Evolutionary conservation across 768 basidiomycete genomes (phyloP).

Genomic region (Amanita jacksonii): DNA sequence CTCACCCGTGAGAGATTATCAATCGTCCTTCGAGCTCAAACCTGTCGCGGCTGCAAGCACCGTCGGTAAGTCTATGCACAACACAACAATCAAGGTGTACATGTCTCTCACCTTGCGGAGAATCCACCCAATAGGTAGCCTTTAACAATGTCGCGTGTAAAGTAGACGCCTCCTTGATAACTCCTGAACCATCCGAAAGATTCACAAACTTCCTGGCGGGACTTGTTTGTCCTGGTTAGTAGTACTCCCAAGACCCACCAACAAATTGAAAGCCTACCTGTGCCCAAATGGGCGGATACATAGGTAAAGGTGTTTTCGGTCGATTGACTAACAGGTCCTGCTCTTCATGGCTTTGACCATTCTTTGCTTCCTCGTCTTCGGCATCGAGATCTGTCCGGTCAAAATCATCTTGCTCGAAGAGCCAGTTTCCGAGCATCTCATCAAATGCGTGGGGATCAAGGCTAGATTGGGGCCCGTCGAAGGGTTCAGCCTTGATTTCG

Average conservation of each 20-base stretch:
- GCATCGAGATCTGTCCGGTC: background rate
- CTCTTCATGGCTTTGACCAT: background rate
- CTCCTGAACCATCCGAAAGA: constrained; percentile 64
- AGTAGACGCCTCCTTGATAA: constrained; percentile 79
- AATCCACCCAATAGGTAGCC: constrained; percentile 74
- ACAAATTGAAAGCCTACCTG: constrained; percentile 19
- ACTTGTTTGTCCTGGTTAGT: constrained; percentile 29
- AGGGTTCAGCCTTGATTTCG: too few species aligned
- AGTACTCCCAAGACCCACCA: constrained; percentile 4
- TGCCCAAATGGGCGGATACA: constrained; percentile 34
- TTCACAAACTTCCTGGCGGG: constrained; percentile 81
- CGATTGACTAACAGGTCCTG: constrained; percentile 4
- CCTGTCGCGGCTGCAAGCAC: constrained; percentile 47
- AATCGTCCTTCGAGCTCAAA: constrained; percentile 57
- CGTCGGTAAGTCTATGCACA: constrained; percentile 5
- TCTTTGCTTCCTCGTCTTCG: constrained; percentile 1
- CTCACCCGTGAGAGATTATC: constrained; percentile 81
- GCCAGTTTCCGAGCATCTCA: background rate
- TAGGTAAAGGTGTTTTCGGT: constrained; percentile 16
- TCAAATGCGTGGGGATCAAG: too few species aligned
- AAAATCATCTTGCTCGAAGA: background rate
- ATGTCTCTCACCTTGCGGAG: constrained; percentile 52
- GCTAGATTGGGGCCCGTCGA: too few species aligned
- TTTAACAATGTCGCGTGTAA: constrained; percentile 44
- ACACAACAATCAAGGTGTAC: background rate